Conservation (phyloP, 768 basidiomycete genomes). For the Termitomyces sp. region DNA sequence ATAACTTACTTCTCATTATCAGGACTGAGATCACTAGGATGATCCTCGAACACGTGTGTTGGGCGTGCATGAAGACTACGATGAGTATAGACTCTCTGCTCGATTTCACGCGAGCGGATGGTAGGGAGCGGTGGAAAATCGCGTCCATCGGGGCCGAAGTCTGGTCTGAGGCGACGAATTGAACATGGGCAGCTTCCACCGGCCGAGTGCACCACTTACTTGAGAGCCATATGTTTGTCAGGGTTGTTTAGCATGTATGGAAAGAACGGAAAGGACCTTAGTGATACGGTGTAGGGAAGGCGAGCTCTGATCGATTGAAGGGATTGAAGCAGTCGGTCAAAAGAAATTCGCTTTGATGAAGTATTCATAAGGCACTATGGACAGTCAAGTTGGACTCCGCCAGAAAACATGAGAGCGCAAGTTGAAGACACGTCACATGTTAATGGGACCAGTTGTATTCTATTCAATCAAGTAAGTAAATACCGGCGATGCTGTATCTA, state of each 20-base stretch:
- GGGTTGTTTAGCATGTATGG: neutral
- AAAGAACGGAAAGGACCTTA: constrained; percentile 12
- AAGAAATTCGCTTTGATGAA: constrained; percentile 14
- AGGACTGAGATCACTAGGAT: constrained; percentile 62
- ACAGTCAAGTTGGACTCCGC: constrained; percentile 12
- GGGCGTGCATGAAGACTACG: constrained; percentile 66
- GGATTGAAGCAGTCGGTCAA: neutral
- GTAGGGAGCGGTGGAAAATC: constrained; percentile 55
- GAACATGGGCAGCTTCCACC: neutral
- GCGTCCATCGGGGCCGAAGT: constrained; percentile 34
- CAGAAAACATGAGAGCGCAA: constrained; percentile 3
- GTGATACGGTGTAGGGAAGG: constrained; percentile 9
- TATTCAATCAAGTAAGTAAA: neutral
- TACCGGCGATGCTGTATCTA: neutral
- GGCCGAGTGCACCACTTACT: constrained; percentile 5
- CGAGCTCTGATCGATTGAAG: constrained; percentile 1
- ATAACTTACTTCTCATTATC: constrained; percentile 71
- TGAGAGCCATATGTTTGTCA: constrained; percentile 10
- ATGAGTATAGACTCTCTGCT: constrained; percentile 66
- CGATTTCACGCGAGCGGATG: constrained; percentile 41
- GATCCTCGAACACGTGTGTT: constrained; percentile 73
- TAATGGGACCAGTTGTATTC: neutral
- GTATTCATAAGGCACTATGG: constrained; percentile 4
- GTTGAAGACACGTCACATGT: constrained; percentile 14
- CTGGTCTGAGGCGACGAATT: constrained; percentile 23